phyloP scores from a whole-genome alignment of 306 rosid genomes.

The Trifolium dubium region DNA sequence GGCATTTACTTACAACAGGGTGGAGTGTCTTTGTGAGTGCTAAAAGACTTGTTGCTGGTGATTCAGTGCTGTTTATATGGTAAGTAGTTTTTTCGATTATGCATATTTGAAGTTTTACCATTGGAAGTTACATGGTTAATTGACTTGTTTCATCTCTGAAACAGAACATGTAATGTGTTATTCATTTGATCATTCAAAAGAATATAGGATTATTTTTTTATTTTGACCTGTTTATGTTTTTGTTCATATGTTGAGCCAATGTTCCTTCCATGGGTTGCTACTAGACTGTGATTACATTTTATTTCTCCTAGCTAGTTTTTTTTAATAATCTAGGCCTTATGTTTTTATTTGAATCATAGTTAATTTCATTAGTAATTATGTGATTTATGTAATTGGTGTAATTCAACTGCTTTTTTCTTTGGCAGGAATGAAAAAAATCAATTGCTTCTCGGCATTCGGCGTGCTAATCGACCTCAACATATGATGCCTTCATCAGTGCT shows the following conservation, averaged over 20 bases:
- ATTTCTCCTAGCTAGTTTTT: neutral
- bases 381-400: constrained; percentile 21
- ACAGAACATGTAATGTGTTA: constrained; percentile 7
- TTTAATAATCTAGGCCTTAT: neutral
- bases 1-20: constrained; percentile 98
- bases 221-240: neutral
- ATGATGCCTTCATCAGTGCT: constrained; percentile 97
- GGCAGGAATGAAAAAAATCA: constrained; percentile 95
- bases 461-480: constrained; percentile 86
- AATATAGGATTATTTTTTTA: constrained; percentile 8
- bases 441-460: constrained; percentile 88
- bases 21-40: constrained; percentile 99
- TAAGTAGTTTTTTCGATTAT: constrained; percentile 38
- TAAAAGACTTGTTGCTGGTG: constrained; percentile 95
- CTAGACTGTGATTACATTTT: constrained; percentile 7
- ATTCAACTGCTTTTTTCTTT: constrained; percentile 21
- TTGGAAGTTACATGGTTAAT: constrained; percentile 21
- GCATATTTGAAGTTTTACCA: constrained; percentile 19
- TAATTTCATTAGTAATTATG: neutral
- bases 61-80: constrained; percentile 95
- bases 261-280: constrained; percentile 29
- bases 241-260: constrained; percentile 18
- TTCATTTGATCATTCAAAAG: constrained; percentile 18
- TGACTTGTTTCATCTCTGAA: constrained; percentile 31
- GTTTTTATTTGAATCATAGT: neutral